Base-by-base conservation (phyloP, 768 basidiomycete species). In the Mycena belliarum region DNA sequence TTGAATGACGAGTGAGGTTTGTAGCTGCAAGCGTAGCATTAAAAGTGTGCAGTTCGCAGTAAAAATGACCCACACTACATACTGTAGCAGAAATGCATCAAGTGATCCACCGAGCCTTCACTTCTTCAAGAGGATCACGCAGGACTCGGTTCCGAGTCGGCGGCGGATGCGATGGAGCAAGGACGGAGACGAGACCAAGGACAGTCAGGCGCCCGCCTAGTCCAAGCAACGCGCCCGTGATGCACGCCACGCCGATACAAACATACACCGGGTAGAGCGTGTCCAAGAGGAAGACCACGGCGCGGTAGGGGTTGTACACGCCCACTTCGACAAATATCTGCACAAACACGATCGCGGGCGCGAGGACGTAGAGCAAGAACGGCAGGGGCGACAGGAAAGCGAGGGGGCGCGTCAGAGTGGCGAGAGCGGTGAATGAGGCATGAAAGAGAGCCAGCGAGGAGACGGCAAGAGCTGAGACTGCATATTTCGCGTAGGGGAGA, bases 211-310 rank as follows among this genome's bases (percentile, higher is more conserved):
- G 57, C 14, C 76, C 76, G 20, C 68, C 46, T 10, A 70, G 18
- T 23, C 76, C 76, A 1, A 76, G 29, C 20, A 62, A 11, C 15
- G 61, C 69, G 7, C 76, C 76, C 18, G 65, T 55, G 50, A 77
- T 66, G 50, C 72, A 77, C 1, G 75, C 76, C 0, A 70, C 64
- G 0, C 72, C 70, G 37, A 67, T 68, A 49, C 76, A 75, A 1
- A 75, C 66, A 45, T 77, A 77, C 49, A 73, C 42, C 0, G 75
- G 76, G 24, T 76, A 76, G 1, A 78, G 38, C 25, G 67, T 57
- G 10, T 64, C 58, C 18, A 66, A 47, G 21, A 68, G 7, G 48
- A 28, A 64, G 8, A 52, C 52, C 38, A 70, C 48, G 54, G 74
- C 58, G 29, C 68, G 63, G 55, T 70, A 74, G 3, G 79, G 79